Evolutionary conservation across 1,284 basidiomycete species (phyloP).

Genomic region (Heterobasidion irregulare): DNA sequence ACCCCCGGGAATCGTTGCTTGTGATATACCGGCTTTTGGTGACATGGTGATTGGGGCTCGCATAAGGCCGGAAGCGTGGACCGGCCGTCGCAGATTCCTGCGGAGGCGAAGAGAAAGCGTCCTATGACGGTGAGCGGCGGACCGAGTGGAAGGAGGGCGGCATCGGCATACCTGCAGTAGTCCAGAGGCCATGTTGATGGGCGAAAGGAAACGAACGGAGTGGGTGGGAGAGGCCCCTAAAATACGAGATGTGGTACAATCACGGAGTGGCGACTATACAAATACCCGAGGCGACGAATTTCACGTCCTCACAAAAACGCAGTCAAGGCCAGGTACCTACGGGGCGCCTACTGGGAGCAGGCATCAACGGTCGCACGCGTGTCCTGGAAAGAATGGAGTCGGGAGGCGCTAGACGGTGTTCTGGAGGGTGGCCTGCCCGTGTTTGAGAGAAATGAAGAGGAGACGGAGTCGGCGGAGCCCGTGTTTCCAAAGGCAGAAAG

Average conservation of each 20-base stretch:
- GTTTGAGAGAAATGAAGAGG: not conserved
- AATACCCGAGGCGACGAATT: conserved; percentile 9
- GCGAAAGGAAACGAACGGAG: conserved; percentile 4
- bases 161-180: conserved; percentile 20
- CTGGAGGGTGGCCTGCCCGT: not conserved
- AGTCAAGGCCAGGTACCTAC: not conserved
- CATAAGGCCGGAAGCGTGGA: conserved; percentile 66
- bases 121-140: conserved; percentile 24
- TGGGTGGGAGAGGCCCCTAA: conserved; percentile 3
- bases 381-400: not conserved
- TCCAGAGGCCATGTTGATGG: conserved; percentile 18
- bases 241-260: conserved; percentile 12
- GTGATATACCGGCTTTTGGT: conserved; percentile 82
- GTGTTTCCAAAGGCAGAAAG: not conserved
- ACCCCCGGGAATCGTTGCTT: conserved; percentile 79
- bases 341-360: not conserved
- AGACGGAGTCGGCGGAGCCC: not conserved
- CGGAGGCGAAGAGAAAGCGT: conserved; percentile 40
- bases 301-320: not conserved
- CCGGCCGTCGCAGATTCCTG: conserved; percentile 26
- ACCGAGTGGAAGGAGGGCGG: conserved; percentile 5
- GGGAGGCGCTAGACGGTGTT: not conserved
- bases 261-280: conserved; percentile 11
- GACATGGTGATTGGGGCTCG: conserved; percentile 70
- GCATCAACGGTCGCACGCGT: not conserved